phyloP scores from a whole-genome alignment of 2,329 filamentous ascomycete genomes.

The Fusarium sororula region DNA sequence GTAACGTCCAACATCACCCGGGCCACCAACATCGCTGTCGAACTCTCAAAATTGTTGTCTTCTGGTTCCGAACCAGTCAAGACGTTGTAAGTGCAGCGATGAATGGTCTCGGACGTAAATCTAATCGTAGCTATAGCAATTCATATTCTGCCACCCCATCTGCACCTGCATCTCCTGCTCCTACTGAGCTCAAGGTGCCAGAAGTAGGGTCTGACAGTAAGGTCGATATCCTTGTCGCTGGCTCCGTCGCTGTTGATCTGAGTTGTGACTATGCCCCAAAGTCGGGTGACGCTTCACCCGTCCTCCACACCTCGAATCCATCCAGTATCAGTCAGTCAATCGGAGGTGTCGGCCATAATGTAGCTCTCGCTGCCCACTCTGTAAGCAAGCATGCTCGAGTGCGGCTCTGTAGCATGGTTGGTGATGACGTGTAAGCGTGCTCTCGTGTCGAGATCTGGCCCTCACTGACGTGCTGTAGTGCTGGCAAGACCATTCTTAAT shows the following conservation, averaged over 20 bases:
- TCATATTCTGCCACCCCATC: conserved; percentile 28
- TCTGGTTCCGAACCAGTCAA: conserved; percentile 41
- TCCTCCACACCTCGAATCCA: conserved; percentile 85
- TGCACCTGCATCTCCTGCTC: conserved; percentile 16
- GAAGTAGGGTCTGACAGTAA: conserved; percentile 33
- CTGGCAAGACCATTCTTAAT: conserved; percentile 77
- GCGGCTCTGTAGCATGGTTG: conserved; percentile 81
- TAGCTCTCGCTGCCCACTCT: conserved; percentile 83
- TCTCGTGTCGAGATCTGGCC: neutral
- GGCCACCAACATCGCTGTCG: conserved; percentile 63
- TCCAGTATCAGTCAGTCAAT: conserved; percentile 82
- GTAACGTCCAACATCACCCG: conserved; percentile 63
- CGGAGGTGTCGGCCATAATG: conserved; percentile 92
- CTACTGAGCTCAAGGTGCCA: conserved; percentile 19
- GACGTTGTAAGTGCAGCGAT: conserved; percentile 50
- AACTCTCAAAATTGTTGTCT: conserved; percentile 58
- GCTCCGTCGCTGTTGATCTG: conserved; percentile 88
- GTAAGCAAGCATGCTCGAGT: conserved; percentile 69
- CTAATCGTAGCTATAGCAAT: conserved; percentile 50
- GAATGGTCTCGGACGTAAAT: conserved; percentile 39
- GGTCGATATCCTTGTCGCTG: conserved; percentile 83
- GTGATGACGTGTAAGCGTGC: conserved; percentile 72
- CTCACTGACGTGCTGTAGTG: conserved; percentile 53
- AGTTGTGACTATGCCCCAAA: conserved; percentile 75
- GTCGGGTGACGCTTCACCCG: conserved; percentile 51